Conservation (phyloP, 345 rosid genomes). For the Cardamine occulta region DNA sequence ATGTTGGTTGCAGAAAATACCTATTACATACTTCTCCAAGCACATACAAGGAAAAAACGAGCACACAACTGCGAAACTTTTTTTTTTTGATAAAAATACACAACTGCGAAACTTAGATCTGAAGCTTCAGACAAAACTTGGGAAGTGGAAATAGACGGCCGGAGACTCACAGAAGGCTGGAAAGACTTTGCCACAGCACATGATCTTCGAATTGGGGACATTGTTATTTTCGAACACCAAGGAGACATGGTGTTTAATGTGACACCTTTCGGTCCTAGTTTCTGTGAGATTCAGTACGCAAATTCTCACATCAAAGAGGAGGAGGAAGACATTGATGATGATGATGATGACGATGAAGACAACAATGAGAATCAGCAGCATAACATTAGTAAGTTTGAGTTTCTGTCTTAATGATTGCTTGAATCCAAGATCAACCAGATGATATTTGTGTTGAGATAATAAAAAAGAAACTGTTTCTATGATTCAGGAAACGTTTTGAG, state of each 20-base stretch:
- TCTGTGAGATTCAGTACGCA: slow-evolving; percentile 34
- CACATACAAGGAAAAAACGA: slow-evolving; percentile 6
- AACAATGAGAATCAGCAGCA: slow-evolving; percentile 1
- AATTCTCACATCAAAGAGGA: slow-evolving; percentile 16
- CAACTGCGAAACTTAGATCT: slow-evolving; percentile 9
- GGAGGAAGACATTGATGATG: too few relatives aligned
- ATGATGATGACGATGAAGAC: not conserved
- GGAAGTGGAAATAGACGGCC: slow-evolving; percentile 29
- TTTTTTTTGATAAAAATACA: too few relatives aligned
- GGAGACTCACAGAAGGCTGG: slow-evolving; percentile 34
- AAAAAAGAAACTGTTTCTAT: not conserved
- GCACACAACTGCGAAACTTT: not conserved
- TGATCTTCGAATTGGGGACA: slow-evolving; percentile 33
- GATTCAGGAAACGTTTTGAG: slow-evolving; percentile 17
- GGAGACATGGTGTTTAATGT: slow-evolving; percentile 34
- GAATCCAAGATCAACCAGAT: not conserved
- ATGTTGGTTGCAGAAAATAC: slow-evolving; percentile 37
- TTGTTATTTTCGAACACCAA: slow-evolving; percentile 34
- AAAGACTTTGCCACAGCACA: slow-evolving; percentile 30
- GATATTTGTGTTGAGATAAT: not conserved
- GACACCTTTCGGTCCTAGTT: slow-evolving; percentile 30
- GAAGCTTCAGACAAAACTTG: slow-evolving; percentile 20
- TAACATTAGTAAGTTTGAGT: slow-evolving; percentile 12
- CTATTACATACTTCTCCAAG: slow-evolving; percentile 24
- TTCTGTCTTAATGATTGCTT: not conserved